A percentile compares a stretch with the other conserved stretches of the same genome.
These are phyloP conservation scores for Barnettozyma pratensis DNA, from an alignment of 805 yeast species.

Conservation along the genomic window DNA sequence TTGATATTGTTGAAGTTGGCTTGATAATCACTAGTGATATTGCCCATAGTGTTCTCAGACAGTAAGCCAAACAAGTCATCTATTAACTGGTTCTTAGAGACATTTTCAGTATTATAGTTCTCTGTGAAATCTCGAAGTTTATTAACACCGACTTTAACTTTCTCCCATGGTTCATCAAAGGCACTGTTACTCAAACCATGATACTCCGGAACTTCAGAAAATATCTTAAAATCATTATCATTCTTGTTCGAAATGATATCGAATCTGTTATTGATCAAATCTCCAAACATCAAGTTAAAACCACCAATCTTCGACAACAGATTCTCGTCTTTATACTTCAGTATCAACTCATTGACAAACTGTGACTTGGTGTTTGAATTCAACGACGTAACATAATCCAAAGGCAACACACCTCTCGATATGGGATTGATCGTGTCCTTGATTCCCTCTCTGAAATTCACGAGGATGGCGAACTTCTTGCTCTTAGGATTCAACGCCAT, in stretches of 20 bases:
- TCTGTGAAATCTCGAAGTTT: slow-evolving; percentile 32
- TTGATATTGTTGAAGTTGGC: slow-evolving; percentile 40
- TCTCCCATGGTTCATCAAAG: slow-evolving; percentile 70
- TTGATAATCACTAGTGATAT: slow-evolving; percentile 25
- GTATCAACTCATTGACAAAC: slow-evolving; percentile 18
- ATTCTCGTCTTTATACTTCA: slow-evolving; percentile 16
- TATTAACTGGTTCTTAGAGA: slow-evolving; percentile 37
- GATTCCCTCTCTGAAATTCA: slow-evolving; percentile 60
- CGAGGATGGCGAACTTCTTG: slow-evolving; percentile 65
- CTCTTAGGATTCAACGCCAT: slow-evolving; percentile 54
- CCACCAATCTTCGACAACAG: slow-evolving; percentile 23
- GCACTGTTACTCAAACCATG: slow-evolving; percentile 67
- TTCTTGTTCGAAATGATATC: slow-evolving; percentile 25
- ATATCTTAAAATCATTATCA: slow-evolving; percentile 27
- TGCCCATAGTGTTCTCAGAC: slow-evolving; percentile 37
- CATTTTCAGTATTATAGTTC: slow-evolving; percentile 17
- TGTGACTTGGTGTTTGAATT: slow-evolving; percentile 12
- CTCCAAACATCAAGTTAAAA: slow-evolving; percentile 35
- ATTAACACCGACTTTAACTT: slow-evolving; percentile 52
- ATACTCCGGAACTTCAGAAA: slow-evolving; percentile 26
- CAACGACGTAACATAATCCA: slow-evolving; percentile 30
- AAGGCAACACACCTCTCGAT: slow-evolving; percentile 45
- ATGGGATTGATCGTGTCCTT: slow-evolving; percentile 20
- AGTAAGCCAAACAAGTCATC: slow-evolving; percentile 51
- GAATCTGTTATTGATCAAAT: slow-evolving; percentile 25